Conservation (phyloP, 2,329 filamentous ascomycete species). For the Coleophoma cylindrospora region DNA sequence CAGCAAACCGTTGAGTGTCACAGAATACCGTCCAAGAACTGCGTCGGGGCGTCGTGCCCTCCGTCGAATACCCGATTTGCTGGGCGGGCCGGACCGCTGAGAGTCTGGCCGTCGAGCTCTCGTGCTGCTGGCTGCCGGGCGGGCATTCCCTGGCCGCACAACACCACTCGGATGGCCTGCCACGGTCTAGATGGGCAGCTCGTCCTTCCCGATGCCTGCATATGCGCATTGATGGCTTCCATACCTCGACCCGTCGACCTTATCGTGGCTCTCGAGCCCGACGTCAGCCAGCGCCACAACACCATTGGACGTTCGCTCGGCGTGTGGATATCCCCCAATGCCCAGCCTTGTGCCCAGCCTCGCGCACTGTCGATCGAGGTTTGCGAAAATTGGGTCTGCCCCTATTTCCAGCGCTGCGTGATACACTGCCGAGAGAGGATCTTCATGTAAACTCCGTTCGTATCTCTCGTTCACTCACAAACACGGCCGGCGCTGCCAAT, state of each 20-base stretch:
- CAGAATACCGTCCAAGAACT: no score
- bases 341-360: slow-evolving; percentile 10
- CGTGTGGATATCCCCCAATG: not conserved
- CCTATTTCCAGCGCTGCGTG: not conserved
- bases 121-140: not conserved
- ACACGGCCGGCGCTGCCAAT: no score
- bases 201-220: no score
- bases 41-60: not conserved
- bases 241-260: no score
- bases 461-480: no score
- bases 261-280: no score
- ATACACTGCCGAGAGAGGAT: not conserved
- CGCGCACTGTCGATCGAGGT: not conserved
- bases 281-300: no score
- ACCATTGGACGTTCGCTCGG: no score
- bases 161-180: not conserved
- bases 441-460: no score
- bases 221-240: no score
- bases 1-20: no score
- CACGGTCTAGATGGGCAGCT: not conserved
- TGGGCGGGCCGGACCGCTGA: not conserved
- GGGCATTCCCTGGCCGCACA: not conserved
- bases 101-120: not conserved
- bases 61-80: not conserved
- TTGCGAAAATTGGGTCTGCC: slow-evolving; percentile 3